Evolutionary conservation across 139 green algal genomes (phyloP), one percentile per base, ranked within the genome.

Genomic region (Diplosphaera chodatii): DNA sequence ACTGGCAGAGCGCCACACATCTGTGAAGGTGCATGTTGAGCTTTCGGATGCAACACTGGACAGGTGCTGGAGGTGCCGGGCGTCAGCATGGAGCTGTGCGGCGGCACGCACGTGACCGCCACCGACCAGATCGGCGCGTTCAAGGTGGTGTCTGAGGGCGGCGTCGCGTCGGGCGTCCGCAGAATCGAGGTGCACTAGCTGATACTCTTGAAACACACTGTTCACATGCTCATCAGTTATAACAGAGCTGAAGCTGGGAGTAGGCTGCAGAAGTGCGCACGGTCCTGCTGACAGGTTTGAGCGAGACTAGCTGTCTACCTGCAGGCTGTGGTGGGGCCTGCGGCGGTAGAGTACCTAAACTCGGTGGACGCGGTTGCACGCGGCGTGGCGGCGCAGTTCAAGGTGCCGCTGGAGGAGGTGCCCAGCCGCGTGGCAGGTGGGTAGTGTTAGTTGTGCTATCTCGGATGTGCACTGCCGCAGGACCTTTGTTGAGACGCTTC

Each of bases 61-160:
- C 48, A 59, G 48, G 48, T 59, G 16, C 79, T 92, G 13, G 76
- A 86, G 32, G 76, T 91, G 23, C 82, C 84, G 6, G 80, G 87
- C 30, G 79, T 96, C 28, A 91, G 80, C 69, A 94, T 97, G 89
- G 93, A 98, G 84, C 82, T 96, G 48, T 96, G 90, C 70, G 90
- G 90, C 25, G 90, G 88, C 55, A 92, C 86, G 2, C 88, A 93
- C 82, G 89, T 93, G 27, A 30, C 25, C 28, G 88, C 84, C 68
- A 92, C 88, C 4, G 67, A 80, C 16, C 77, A 89, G 28, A 93
- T 97, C 55, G 84, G 88, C 18, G 83, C 72, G 18, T 92, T 97
- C 82, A 94, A 94, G 78, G 74, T 84, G 33, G 69, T 96, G 37
- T 91, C 83, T 40, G 92, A 97, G 80, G 55, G 64, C 1, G 92